Conservation (phyloP, 495 filamentous ascomycete genomes). For the Aspergillus diversus region DNA sequence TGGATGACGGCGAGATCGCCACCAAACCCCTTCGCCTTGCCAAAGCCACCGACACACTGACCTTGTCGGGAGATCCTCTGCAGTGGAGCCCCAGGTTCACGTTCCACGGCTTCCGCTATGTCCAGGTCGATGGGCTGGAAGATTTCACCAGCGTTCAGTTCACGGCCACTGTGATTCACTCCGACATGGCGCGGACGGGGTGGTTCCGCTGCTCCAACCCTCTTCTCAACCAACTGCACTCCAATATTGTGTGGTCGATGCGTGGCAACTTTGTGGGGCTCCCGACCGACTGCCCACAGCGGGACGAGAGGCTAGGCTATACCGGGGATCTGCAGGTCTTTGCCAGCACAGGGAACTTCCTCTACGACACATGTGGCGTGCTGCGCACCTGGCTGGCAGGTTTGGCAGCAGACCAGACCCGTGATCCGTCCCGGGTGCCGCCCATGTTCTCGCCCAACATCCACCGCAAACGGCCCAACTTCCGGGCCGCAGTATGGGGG, state of each 20-base stretch:
- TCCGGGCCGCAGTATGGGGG: conserved; percentile 49
- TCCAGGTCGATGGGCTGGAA: conserved; percentile 41
- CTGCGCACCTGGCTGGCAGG: conserved; percentile 54
- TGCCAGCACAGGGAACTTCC: conserved; percentile 49
- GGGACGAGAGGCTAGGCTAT: conserved; percentile 61
- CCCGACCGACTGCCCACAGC: conserved; percentile 59
- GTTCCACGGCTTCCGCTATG: conserved; percentile 52
- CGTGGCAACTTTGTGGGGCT: conserved; percentile 57
- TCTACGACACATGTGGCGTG: conserved; percentile 56
- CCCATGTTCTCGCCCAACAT: no score
- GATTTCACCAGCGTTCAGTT: conserved; percentile 49
- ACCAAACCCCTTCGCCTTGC: conserved; percentile 31
- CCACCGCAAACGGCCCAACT: conserved; percentile 24
- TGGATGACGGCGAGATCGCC: conserved; percentile 23
- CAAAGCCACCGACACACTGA: no score
- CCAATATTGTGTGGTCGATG: conserved; percentile 57
- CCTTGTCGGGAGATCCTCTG: no score
- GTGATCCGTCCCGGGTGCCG: no score
- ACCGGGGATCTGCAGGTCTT: conserved; percentile 58
- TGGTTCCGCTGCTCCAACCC: conserved; percentile 50
- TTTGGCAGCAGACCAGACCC: no score
- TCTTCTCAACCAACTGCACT: conserved; percentile 52
- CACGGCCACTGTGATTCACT: conserved; percentile 54
- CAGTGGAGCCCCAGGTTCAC: conserved; percentile 50
- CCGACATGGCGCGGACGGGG: conserved; percentile 53